Conservation (phyloP, 208 protist species). For the Endotrypanum monterogeii region DNA sequence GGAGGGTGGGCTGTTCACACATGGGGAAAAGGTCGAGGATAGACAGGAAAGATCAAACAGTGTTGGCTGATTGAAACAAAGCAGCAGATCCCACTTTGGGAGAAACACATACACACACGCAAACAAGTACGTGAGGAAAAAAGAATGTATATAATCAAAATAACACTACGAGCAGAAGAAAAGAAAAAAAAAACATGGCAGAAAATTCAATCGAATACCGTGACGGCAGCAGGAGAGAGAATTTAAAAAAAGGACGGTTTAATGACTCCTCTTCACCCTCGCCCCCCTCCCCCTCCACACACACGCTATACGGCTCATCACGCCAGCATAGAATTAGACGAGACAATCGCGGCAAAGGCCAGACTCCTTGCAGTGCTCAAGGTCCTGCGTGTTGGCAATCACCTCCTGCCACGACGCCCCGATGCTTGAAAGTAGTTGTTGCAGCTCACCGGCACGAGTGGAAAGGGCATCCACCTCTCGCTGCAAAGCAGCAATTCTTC, state of each 20-base stretch:
- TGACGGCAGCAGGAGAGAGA: not conserved
- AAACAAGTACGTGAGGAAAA: no score
- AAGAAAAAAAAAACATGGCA: not conserved
- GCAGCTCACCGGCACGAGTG: constrained; percentile 33
- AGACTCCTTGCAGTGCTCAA: constrained; percentile 24
- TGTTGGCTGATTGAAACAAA: not conserved
- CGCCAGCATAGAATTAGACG: not conserved
- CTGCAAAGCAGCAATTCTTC: constrained; percentile 27
- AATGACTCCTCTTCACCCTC: no score
- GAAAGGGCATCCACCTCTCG: constrained; percentile 63
- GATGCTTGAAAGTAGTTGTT: constrained; percentile 21
- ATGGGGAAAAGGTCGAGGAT: not conserved
- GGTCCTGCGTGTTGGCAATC: not conserved
- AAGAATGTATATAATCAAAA: not conserved
- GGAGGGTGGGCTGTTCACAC: not conserved
- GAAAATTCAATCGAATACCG: not conserved
- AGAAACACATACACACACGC: no score
- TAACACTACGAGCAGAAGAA: not conserved
- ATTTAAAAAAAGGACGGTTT: not conserved
- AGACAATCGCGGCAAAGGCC: constrained; percentile 15
- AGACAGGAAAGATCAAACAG: not conserved
- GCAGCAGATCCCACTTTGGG: not conserved
- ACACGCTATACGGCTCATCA: not conserved
- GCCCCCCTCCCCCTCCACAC: no score
- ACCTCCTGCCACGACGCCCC: constrained; percentile 14